These are phyloP conservation scores for Colletotrichum graminicola DNA, from an alignment of 2,329 filamentous ascomycete species.

Conservation along the genomic window DNA sequence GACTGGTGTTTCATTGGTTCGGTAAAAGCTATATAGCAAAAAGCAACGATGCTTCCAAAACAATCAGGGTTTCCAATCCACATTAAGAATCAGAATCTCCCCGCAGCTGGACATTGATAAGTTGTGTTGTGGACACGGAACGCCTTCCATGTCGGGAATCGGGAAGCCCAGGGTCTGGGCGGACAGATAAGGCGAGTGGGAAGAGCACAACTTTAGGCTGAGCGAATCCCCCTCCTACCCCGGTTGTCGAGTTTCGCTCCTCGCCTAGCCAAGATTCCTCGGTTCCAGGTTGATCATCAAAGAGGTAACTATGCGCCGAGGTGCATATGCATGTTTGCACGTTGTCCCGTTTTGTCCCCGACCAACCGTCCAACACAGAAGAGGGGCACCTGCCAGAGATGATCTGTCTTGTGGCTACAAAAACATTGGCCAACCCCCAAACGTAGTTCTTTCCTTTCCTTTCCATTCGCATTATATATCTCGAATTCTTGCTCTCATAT, in stretches of 20 bases:
- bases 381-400: not conserved
- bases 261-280: not conserved
- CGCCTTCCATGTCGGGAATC: not conserved
- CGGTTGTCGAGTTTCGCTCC: not conserved
- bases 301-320: not conserved
- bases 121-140: not conserved
- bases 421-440: not conserved
- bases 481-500: not conserved
- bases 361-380: not conserved
- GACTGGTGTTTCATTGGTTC: not conserved
- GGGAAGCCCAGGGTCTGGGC: not conserved
- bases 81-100: not conserved
- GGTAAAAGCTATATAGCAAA: not conserved
- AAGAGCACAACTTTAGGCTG: not conserved
- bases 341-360: not conserved
- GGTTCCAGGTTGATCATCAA: not conserved
- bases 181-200: not conserved
- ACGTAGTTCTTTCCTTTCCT: too few species aligned
- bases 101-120: not conserved
- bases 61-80: not conserved
- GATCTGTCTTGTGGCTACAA: not conserved
- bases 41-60: not conserved
- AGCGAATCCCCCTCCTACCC: not conserved
- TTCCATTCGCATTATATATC: not conserved
- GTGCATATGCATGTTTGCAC: slow-evolving; percentile 10